A percentile compares a stretch with the other conserved stretches of the same genome.
phyloP scores from a whole-genome alignment of 331 rosid species.

The Phaseolus coccineus region DNA sequence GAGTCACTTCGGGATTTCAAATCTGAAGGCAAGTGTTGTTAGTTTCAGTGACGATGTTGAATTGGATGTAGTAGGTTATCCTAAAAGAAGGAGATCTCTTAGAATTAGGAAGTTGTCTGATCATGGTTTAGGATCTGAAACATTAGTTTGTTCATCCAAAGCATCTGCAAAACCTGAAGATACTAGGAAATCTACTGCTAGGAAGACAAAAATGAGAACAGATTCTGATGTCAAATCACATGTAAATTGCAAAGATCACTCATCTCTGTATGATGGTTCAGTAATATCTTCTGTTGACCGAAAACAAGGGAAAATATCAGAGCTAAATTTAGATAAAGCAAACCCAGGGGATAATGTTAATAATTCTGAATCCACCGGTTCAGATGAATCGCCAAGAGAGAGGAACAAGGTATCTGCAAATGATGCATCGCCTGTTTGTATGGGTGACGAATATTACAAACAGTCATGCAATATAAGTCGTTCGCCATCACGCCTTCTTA shows the following conservation, averaged over 20 bases:
- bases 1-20: constrained; percentile 44
- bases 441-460: constrained; percentile 78
- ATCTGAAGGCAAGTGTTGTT: constrained; percentile 46
- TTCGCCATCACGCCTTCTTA: constrained; percentile 54
- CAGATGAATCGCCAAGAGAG: constrained; percentile 55
- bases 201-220: constrained; percentile 49
- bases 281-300: constrained; percentile 41
- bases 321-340: constrained; percentile 19
- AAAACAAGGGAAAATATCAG: constrained; percentile 41
- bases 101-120: constrained; percentile 55
- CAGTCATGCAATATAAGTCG: constrained; percentile 58
- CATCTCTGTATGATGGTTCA: constrained; percentile 36
- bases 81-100: constrained; percentile 64
- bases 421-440: constrained; percentile 82
- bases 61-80: constrained; percentile 47
- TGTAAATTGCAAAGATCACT: constrained; percentile 25
- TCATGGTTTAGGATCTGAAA: constrained; percentile 48
- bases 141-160: constrained; percentile 47
- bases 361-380: constrained; percentile 40
- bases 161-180: constrained; percentile 48
- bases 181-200: constrained; percentile 41
- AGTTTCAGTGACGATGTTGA: constrained; percentile 40
- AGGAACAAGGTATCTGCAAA: constrained; percentile 57
- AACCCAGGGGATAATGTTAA: constrained; percentile 39
- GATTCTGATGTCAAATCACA: constrained; percentile 46